These are phyloP conservation scores for Penicillium maclennaniae DNA, from an alignment of 495 filamentous ascomycete species.

Conservation along the genomic window DNA sequence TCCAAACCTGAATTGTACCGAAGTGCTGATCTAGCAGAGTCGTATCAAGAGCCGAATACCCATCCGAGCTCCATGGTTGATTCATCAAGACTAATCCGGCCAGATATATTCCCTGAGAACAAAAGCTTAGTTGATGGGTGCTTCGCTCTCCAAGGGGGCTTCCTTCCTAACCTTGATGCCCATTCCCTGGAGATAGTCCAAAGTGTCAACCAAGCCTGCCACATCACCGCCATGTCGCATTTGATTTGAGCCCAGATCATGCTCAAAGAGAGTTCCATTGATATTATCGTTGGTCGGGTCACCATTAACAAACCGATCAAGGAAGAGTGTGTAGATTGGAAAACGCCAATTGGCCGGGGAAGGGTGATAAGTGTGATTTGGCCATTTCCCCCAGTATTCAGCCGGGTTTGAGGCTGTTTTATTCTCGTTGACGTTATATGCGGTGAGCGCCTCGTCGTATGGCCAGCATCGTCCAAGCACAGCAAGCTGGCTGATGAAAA, in stretches of 20 bases:
- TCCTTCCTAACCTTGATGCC: conserved; percentile 56
- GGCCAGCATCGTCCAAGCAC: conserved; percentile 41
- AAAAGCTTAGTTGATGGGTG: not conserved
- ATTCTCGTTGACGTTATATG: conserved; percentile 64
- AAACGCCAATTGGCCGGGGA: conserved; percentile 69
- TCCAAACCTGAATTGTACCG: conserved; percentile 61
- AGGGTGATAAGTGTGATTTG: conserved; percentile 48
- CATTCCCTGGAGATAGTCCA: conserved; percentile 74
- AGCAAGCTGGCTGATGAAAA: conserved; percentile 29
- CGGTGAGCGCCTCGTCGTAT: conserved; percentile 50
- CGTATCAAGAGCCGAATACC: conserved; percentile 65
- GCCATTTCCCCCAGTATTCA: conserved; percentile 61
- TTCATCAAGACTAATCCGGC: conserved; percentile 69
- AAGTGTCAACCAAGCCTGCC: conserved; percentile 56
- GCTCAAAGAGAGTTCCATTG: conserved; percentile 66
- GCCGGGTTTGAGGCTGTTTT: conserved; percentile 52
- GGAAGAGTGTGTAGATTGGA: conserved; percentile 66
- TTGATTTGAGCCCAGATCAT: conserved; percentile 64
- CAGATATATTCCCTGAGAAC: conserved; percentile 59
- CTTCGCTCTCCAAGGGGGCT: not conserved
- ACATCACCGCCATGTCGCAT: conserved; percentile 74
- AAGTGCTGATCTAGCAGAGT: conserved; percentile 69
- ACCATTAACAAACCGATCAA: conserved; percentile 70
- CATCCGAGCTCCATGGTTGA: conserved; percentile 65
- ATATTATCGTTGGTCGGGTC: conserved; percentile 68